Evolutionary conservation across 1,139 yeast species (phyloP), one percentile per base, ranked within the genome.

Genomic region (Geotrichum reessii): DNA sequence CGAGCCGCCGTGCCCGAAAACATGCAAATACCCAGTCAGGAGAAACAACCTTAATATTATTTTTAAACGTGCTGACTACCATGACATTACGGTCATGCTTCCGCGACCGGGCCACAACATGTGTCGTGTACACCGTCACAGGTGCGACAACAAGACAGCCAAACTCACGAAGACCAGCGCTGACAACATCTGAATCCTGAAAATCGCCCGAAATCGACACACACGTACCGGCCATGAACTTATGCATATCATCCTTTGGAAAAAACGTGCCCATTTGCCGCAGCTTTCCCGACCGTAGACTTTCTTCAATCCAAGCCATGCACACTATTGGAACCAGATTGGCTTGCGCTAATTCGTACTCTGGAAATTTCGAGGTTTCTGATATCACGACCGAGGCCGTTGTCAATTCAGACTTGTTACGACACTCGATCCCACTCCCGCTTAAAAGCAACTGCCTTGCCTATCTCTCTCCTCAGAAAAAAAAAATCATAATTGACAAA

Each of bases 21-120:
- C 93, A 86, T 61, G 84, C 87, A 61, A 85, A 83, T 33, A 76
- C 64, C 77, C 97, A 91, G 33, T 81, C 81, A 0, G 96, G 95
- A 11, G 80, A 74, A 1, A 91, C 93, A 7, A 87, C 78, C 59
- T 82, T 80, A 49, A 90, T 51, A 27, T 50, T 25, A 12, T 37
- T 44, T 22, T n/a, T 47, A 28, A 21, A 21, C 27, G 12, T 19
- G 47, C 22, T 47, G 31, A 2, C 62, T 75, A 1, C 78, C 61
- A 50, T 64, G 65, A 47, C 73, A 71, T 56, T 65, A 68, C 2
- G 65, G 73, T 33, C 40, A 63, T 86, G 85, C 33, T 80, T 73
- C 31, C 79, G 69, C 63, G 81, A 82, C 11, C 73, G 67, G 0
- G 95, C 81, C 17, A 92, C 75, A 52, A 89, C 77, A 74, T 92